Conservation (phyloP, 148 eudicot species). For the Nyssa sinensis region DNA sequence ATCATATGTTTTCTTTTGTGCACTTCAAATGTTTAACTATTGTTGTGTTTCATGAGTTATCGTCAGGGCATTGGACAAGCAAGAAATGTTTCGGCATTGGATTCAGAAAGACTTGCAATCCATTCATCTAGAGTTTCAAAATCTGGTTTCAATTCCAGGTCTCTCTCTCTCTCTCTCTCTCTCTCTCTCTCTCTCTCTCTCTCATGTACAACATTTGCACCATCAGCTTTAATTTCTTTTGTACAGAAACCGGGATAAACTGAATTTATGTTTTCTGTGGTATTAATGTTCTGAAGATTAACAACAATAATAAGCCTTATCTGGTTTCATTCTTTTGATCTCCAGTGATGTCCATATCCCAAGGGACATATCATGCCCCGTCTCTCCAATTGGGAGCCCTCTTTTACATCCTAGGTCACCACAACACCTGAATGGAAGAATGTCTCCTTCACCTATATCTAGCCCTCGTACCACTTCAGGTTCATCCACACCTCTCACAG, state of each 20-base stretch:
- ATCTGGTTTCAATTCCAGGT: constrained; percentile 66
- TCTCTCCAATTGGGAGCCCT: constrained; percentile 96
- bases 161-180: constrained; percentile 19
- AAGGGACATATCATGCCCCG: constrained; percentile 87
- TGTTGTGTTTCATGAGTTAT: constrained; percentile 14
- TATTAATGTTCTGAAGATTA: background rate
- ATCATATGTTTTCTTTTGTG: background rate
- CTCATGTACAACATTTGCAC: background rate
- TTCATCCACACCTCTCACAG: constrained; percentile 84
- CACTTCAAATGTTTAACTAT: background rate
- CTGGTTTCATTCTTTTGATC: constrained; percentile 22
- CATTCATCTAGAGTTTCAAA: constrained; percentile 84
- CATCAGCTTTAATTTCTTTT: background rate
- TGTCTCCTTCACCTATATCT: constrained; percentile 88
- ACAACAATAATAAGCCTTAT: constrained; percentile 1
- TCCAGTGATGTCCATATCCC: constrained; percentile 71
- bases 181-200: background rate
- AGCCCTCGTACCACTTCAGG: constrained; percentile 87
- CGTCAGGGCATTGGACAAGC: constrained; percentile 55
- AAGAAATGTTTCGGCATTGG: constrained; percentile 54
- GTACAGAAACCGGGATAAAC: background rate
- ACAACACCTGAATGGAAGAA: constrained; percentile 66
- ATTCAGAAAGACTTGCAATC: constrained; percentile 65
- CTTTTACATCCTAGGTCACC: constrained; percentile 75
- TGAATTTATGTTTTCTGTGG: background rate